Base-by-base conservation (phyloP, 2,329 filamentous ascomycete genomes). In the Onygena corvina region DNA sequence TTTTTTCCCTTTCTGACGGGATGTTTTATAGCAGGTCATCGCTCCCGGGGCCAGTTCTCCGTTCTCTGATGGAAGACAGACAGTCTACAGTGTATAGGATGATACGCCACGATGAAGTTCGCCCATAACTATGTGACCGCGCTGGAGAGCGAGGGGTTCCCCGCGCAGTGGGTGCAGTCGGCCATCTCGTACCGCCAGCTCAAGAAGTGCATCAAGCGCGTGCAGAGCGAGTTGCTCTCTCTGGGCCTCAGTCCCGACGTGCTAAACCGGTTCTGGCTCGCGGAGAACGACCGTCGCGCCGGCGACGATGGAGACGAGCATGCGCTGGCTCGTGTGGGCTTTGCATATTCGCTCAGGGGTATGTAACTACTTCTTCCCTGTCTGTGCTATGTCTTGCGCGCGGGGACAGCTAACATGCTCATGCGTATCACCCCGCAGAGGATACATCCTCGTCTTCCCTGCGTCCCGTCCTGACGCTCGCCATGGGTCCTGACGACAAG, bases 161-260 rank as follows among this genome's bases (percentile, higher is more conserved):
- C 87, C 5, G 68, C 76, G 46, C 79, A 82, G 61, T 79, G 76
- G 76, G 67, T 88, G 45, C 75, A 83, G 38, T 81, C 80, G 23
- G 86, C 87, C 45, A 85, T 94, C 53, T 86, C 84, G 2, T 94
- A 94, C 64, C 77, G 82, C 38, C 79, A 87, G 64, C 76, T 94
- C 50, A 94, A 94, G 67, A 94, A 93, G 70, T 86, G 84, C 66
- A 82, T 94, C 61, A 90, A 89, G 62, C 82, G 81, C 61, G 81
- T 93, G 46, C 78, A 82, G 55, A 69, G 71, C 47, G 86, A 94
- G 69, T 74, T 94, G 47, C 69, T 73, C 34, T 73, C 75, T 29
- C 69, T 90, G 11, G 86, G 86, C 5, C 76, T 93, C 25, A 83
- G 86, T 55, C 76, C 77, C 3, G 75, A 81, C 7, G 87, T 83